Base-by-base conservation (phyloP, 305 asterid genomes). In the Fraxinus sp. region DNA sequence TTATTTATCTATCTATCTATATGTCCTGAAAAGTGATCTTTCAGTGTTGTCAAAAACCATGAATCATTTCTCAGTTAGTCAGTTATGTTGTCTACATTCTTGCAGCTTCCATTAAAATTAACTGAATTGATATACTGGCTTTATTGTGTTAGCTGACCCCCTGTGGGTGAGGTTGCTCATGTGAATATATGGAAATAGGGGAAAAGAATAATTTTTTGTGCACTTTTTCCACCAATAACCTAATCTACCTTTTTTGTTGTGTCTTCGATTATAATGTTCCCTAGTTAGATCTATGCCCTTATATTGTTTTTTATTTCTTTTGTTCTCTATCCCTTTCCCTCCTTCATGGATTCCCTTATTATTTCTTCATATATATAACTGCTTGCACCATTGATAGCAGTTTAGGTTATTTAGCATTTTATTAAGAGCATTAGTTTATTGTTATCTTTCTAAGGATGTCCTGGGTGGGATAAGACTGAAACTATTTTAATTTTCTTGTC, bases 401-500 rank as follows among this genome's bases (percentile, higher is more conserved):
- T 20, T 64, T 64, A 64, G 73, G 73, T 5, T 66, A 26, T 66
- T 66, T 9, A 26, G 74, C 9, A 24, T 36, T 30, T 8, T 66
- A 13, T 66, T 26, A 66, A 9, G 74, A 26, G 32, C 74, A 66
- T 24, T 26, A 66, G 33, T 66, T 28, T 26, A 66, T 24, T 66
- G 73, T 66, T 24, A 26, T 66, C 22, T 57, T 30, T 66, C 36
- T 66, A 66, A 66, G n/a, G 35, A 66, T 66, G 36, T 66, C 35
- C 18, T 66, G 74, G 33, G 36, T 10, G 36, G 74, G 18, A 33
- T 39, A 18, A 14, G 26, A n/a, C 33, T 68, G 74, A 26, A 68
- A 68, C 74, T 33, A 4, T 79, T 84, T 44, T 18, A 57, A 26
- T 36, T 89, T 68, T 86, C 76, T 81, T 14, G 74, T 68, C 20